Conservation (phyloP, 1,284 basidiomycete genomes). For the Neolentinus lepideus region DNA sequence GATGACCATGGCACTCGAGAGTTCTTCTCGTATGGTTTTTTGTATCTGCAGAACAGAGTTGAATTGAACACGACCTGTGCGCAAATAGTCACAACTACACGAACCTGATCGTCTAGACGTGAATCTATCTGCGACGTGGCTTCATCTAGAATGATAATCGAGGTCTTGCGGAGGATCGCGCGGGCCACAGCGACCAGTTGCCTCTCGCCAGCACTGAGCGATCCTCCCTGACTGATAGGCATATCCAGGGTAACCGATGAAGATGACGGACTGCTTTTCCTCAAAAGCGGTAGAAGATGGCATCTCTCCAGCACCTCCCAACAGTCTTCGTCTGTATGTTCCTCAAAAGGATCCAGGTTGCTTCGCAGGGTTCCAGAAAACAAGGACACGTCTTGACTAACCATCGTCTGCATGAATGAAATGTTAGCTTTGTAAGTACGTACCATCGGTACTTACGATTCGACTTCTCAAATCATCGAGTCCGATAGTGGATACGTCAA, state of each 20-base stretch:
- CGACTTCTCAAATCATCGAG: constrained; percentile 73
- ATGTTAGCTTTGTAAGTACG: neutral
- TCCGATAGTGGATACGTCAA: constrained; percentile 78
- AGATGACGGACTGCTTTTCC: constrained; percentile 7
- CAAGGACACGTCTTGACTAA: constrained; percentile 78
- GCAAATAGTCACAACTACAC: neutral
- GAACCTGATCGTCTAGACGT: constrained; percentile 60
- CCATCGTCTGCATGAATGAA: constrained; percentile 50
- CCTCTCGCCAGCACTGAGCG: constrained; percentile 74
- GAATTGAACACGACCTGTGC: constrained; percentile 1
- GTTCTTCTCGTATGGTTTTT: constrained; percentile 70
- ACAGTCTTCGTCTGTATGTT: constrained; percentile 57
- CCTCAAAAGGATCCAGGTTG: constrained; percentile 69
- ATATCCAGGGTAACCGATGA: constrained; percentile 43
- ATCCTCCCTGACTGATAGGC: constrained; percentile 59
- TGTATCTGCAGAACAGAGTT: constrained; percentile 52
- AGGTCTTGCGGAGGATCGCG: constrained; percentile 68
- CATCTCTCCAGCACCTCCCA: constrained; percentile 57
- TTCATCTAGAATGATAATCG: constrained; percentile 84
- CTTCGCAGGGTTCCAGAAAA: constrained; percentile 82
- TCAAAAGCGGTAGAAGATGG: constrained; percentile 43
- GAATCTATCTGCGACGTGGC: constrained; percentile 75
- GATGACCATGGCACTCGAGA: constrained; percentile 67
- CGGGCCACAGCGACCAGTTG: constrained; percentile 74
- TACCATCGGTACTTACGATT: constrained; percentile 31